Conservation (phyloP, 495 filamentous ascomycete species). For the Beverwykella pulmonaria region DNA sequence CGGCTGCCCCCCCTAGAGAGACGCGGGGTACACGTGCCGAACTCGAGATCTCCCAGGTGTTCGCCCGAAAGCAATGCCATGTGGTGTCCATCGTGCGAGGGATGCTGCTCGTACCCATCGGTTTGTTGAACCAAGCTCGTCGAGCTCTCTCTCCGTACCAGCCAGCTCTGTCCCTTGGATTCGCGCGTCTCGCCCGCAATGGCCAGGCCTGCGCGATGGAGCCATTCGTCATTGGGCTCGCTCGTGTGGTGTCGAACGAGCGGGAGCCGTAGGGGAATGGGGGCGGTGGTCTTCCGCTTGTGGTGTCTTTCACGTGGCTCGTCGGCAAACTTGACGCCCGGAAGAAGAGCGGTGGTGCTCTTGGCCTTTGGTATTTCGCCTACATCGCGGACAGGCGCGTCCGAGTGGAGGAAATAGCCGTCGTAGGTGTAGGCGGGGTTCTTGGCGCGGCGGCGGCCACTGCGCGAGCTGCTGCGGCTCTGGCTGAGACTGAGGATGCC, state of each 20-base stretch:
- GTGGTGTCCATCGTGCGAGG: conserved; percentile 19
- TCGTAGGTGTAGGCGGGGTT: conserved; percentile 33
- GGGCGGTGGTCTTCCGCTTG: conserved; percentile 21
- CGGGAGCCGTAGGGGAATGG: conserved; percentile 1
- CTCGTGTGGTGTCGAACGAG: conserved; percentile 32
- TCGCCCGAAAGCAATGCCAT: conserved; percentile 35
- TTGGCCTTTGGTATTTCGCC: conserved; percentile 44
- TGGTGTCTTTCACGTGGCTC: conserved; percentile 18
- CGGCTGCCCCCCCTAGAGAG: conserved; percentile 27
- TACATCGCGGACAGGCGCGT: conserved; percentile 19
- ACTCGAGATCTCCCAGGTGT: conserved; percentile 34
- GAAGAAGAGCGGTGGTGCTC: conserved; percentile 41
- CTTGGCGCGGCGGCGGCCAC: conserved; percentile 30
- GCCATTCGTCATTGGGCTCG: conserved; percentile 43
- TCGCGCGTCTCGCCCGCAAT: conserved; percentile 44
- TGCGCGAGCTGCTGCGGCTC: conserved; percentile 39
- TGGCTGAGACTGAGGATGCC: conserved; percentile 47
- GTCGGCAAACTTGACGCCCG: conserved; percentile 13
- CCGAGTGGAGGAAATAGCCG: conserved; percentile 31
- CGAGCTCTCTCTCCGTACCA: conserved; percentile 42
- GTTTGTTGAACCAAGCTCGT: conserved; percentile 38
- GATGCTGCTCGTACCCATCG: conserved; percentile 38
- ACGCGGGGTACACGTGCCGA: conserved; percentile 35
- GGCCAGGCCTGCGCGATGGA: conserved; percentile 44
- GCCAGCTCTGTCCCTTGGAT: conserved; percentile 48